Evolutionary conservation across 208 protist genomes (phyloP).

Genomic region (Leishmania major): DNA sequence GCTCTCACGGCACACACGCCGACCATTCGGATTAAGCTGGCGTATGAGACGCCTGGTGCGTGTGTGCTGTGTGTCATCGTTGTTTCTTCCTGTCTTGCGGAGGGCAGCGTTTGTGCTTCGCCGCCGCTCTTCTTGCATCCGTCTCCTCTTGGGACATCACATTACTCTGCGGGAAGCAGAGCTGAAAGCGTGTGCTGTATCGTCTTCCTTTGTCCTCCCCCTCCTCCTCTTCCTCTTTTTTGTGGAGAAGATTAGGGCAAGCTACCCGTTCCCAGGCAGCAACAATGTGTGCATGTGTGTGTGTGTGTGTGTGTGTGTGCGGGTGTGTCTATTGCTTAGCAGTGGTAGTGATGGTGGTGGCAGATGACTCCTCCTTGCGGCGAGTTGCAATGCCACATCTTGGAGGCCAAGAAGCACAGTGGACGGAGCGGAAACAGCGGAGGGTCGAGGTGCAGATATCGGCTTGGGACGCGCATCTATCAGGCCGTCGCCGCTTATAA

Average conservation of each 20-base stretch:
- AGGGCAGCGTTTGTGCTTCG: background rate
- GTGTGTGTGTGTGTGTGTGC: background rate
- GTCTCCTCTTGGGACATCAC: background rate
- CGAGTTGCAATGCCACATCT: background rate
- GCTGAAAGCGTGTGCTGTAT: background rate
- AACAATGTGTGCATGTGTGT: background rate
- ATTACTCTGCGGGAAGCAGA: background rate
- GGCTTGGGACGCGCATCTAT: background rate
- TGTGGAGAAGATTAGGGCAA: background rate
- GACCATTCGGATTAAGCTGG: constrained; percentile 1
- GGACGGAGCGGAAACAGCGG: background rate
- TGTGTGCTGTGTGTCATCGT: background rate
- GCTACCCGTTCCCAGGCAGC: background rate
- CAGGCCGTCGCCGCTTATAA: background rate
- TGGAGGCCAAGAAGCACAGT: background rate
- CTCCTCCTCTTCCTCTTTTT: background rate
- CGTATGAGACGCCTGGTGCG: background rate
- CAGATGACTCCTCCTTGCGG: background rate
- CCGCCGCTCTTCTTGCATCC: background rate
- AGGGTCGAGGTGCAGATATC: background rate
- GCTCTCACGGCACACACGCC: constrained; percentile 7
- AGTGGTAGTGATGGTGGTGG: background rate
- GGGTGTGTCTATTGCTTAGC: background rate
- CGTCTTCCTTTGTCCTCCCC: background rate
- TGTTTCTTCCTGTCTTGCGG: background rate